Evolutionary conservation across 108 stramenopile species (phyloP), one percentile per base, ranked within the genome.

Genomic region (Pseudonitzschia pungens): DNA sequence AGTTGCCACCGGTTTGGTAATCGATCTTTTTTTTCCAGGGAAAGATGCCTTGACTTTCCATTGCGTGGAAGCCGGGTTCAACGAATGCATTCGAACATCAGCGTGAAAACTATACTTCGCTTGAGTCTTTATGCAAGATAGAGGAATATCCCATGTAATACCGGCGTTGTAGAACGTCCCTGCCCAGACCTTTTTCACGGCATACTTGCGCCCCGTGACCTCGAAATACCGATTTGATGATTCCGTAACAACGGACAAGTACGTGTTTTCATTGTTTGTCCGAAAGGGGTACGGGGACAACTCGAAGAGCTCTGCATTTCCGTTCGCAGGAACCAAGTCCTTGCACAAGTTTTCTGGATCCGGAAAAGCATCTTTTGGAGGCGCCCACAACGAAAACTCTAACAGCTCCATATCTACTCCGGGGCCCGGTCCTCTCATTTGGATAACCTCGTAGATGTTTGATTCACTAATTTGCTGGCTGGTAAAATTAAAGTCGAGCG

Each of bases 311-410:
- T 82, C 81, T 7, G 80, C 85, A 68, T 87, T 55, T 22, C 88
- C 86, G 70, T 89, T 89, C 6, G 68, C 54, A 10, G 80, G 72
- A 18, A 89, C 78, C 54, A 87, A 74, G n/a, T 65, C 48, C 29
- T 14, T 15, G 51, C 88, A 89, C 15, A 81, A 29, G 29, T 83
- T 76, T 20, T 73, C 36, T 2, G 63, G 54, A 14, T 57, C 63
- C 7, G 44, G 66, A 44, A 75, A 73, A 84, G 83, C 59, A 31
- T 79, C 77, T 50, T 53, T 24, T 12, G 83, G 79, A 41, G 89
- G 86, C 22, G 82, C 75, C 28, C 75, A 73, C 36, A 90, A 72
- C 9, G 66, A 55, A 28, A 87, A 76, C 28, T 72, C 73, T 28
- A 86, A 74, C 65, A 90, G 68, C 14, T 77, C 60, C 21, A 90